Base-by-base conservation (phyloP, 2,329 filamentous ascomycete species). In the Trichoderma sp. region DNA sequence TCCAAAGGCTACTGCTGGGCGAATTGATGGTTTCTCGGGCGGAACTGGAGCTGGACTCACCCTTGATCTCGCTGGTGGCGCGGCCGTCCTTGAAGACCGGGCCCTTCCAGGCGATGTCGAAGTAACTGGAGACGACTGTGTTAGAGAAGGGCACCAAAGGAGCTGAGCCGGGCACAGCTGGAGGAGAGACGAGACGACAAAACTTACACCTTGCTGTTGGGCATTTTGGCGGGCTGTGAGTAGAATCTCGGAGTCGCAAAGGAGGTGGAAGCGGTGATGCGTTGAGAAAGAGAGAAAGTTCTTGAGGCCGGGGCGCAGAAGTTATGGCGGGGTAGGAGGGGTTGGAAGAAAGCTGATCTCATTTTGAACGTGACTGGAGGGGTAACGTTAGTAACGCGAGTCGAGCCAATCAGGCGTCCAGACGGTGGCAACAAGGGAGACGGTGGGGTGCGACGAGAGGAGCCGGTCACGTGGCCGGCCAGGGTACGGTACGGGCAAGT, bases 31-130 rank as follows among this genome's bases (percentile, higher is more conserved):
- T 50, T 19, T n/a, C 10, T 39, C 12, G 59, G 66, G 67, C 44
- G 51, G 50, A 47, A 64, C 34, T 39, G 15, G 50, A 47, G 64
- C 30, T 39, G 19, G 63, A 70, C 86, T 83, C 84, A 91, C 90
- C 75, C 80, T 87, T 81, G 69, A 88, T 78, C 58, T 78, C 76
- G 34, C 78, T 70, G 69, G 86, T 89, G 71, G 84, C 79, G 67
- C 77, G 77, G 76, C 79, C 81, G 77, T 83, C 81, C 76, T 90
- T 81, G 71, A 96, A 72, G 76, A 87, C 82, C 69, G 90, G 90
- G 70, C 90, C 91, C 76, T 87, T 82, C 90, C 89, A 92, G 76
- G 83, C 77, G 68, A 90, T 75, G 69, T 93, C 89, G 82, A 94
- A 93, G 83, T 81, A 91, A 74, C 84, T 87, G 67, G 66, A 59